Conservation (phyloP, 495 filamentous ascomycete species). For the Parachaetomium inaequale region DNA sequence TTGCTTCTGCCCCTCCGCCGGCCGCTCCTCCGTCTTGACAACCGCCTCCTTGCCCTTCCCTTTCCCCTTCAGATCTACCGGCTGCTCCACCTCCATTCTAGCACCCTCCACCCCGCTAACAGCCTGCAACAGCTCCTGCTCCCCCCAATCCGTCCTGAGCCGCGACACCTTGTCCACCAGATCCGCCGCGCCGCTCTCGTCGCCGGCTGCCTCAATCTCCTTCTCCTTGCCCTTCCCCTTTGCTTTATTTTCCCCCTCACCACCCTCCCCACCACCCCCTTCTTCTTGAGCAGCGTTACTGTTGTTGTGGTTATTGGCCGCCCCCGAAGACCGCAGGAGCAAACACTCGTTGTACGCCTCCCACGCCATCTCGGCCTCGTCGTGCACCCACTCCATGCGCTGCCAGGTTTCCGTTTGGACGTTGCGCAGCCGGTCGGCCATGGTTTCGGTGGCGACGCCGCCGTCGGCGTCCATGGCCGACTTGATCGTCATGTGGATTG, state of each 20-base stretch:
- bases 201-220: not conserved
- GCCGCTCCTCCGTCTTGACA: not conserved
- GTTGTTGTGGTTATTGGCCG: not conserved
- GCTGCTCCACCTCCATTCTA: not conserved
- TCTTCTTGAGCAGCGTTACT: not conserved
- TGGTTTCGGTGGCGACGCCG: constrained; percentile 43
- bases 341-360: constrained; percentile 41
- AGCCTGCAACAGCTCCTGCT: constrained; percentile 38
- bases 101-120: constrained; percentile 32
- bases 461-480: constrained; percentile 42
- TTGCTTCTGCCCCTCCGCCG: constrained; percentile 9
- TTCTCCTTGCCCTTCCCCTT: constrained; percentile 35
- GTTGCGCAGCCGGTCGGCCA: constrained; percentile 44
- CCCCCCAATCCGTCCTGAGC: constrained; percentile 38
- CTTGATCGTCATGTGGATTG: constrained; percentile 54
- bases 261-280: not conserved
- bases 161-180: constrained; percentile 30
- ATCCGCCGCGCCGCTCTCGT: constrained; percentile 23
- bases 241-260: constrained; percentile 4
- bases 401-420: constrained; percentile 46
- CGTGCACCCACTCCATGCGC: constrained; percentile 42
- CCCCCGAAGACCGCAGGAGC: constrained; percentile 25
- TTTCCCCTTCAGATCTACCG: constrained; percentile 15
- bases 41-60: constrained; percentile 28
- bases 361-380: constrained; percentile 45